phyloP scores from a whole-genome alignment of 176 grass and related monocot genomes.

The Phoenix roebelenii region DNA sequence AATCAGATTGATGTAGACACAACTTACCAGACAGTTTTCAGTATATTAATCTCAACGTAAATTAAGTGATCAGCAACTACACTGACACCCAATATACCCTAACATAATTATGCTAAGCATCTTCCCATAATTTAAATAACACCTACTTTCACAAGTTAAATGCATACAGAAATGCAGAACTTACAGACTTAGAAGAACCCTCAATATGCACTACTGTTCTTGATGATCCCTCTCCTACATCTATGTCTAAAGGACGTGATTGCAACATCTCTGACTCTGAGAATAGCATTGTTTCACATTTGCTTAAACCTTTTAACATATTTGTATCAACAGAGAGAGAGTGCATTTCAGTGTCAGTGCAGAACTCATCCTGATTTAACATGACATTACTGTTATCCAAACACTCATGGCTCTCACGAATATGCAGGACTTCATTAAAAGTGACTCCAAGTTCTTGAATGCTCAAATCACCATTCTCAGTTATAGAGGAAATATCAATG shows the following conservation, averaged over 20 bases:
- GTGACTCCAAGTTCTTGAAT: conserved; percentile 39
- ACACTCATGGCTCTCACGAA: conserved; percentile 13
- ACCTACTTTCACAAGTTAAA: too few species aligned
- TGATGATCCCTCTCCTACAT: conserved; percentile 18
- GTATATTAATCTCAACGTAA: too few species aligned
- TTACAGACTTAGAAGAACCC: conserved; percentile 32
- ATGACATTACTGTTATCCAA: conserved; percentile 10
- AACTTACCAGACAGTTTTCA: too few species aligned
- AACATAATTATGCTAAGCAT: too few species aligned
- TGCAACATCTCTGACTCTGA: background rate
- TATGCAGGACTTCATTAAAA: conserved; percentile 34
- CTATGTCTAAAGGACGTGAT: background rate
- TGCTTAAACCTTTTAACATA: conserved; percentile 34
- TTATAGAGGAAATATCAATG: conserved; percentile 16
- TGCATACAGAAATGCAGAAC: conserved; percentile 3
- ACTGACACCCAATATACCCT: too few species aligned
- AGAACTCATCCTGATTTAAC: conserved; percentile 25
- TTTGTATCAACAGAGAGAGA: conserved; percentile 27
- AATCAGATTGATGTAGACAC: too few species aligned
- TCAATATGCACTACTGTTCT: conserved; percentile 11
- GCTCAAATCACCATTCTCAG: conserved; percentile 29
- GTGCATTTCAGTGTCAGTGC: conserved; percentile 15
- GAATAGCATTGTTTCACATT: conserved; percentile 15
- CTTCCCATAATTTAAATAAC: too few species aligned
- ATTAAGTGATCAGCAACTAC: too few species aligned